A percentile compares a stretch with the other conserved stretches of the same genome.
Conservation (phyloP, 164 flowering plant species). For the Tinospora cordifolia region DNA sequence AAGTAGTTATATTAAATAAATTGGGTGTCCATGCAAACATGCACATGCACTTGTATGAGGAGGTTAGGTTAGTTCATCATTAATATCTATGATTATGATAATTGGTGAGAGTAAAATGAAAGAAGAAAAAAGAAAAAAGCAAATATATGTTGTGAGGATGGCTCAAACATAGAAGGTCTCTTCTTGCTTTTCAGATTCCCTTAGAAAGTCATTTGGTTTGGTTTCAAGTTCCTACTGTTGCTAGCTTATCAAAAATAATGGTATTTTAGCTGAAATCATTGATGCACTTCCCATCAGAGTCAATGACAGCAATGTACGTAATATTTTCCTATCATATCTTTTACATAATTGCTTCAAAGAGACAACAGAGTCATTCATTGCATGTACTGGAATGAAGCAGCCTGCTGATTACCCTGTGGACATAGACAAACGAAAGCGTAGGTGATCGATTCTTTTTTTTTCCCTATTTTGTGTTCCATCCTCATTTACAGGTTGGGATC, state of each 20-base stretch:
- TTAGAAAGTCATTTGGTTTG: background rate
- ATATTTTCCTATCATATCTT: constrained; percentile 73
- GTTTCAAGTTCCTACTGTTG: background rate
- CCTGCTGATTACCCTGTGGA: constrained; percentile 57
- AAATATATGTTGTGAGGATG: background rate
- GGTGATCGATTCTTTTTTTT: constrained; percentile 13
- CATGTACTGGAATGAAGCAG: constrained; percentile 61
- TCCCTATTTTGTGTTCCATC: background rate
- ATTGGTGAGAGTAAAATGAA: background rate
- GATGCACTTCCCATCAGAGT: constrained; percentile 14
- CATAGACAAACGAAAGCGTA: constrained; percentile 92
- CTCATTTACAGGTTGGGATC: background rate
- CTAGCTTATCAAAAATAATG: too few species aligned
- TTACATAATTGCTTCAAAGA: constrained; percentile 84
- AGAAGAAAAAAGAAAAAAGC: too few species aligned
- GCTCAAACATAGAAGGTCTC: background rate
- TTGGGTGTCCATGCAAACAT: background rate
- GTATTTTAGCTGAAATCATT: background rate
- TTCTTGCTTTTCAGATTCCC: background rate
- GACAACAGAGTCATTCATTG: constrained; percentile 69
- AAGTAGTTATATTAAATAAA: background rate
- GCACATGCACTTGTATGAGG: background rate
- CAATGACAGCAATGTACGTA: constrained; percentile 57
- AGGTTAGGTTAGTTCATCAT: background rate
- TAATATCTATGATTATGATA: background rate